Evolutionary conservation across 129 eudicot genomes (phyloP), one percentile per base, ranked within the genome.

Genomic region (Calendula officinalis): DNA sequence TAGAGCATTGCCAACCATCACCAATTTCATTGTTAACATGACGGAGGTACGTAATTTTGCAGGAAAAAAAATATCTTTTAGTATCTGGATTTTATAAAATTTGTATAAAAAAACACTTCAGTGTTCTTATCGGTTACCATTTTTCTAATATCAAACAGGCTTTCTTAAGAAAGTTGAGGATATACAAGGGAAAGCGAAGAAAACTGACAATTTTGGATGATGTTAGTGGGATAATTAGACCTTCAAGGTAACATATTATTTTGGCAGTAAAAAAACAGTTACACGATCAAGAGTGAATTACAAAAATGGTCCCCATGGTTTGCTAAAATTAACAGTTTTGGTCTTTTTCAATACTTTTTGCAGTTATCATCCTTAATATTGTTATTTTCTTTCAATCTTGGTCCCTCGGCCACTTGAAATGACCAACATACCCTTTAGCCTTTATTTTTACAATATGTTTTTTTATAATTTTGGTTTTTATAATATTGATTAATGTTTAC

Each of bases 1-100:
- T 76, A 81, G 98, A 82, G 98, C 98, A 35, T 72, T 92, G 83
- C 98, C 98, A 47, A 92, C 98, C 7, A 85, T 92, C 75, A 77
- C 96, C 65, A 92, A 92, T 76, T 92, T 88, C 70, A 70, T 92
- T 47, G 76, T 83, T 70, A 92, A 92, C 86, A 92, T 88, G 95
- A 68, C 95, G 13, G 98, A 92, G 98, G 98, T 88, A 79, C 27
- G 55, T 48, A 11, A 56, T 41, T 49, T 49, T 38, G 10, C 78
- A 34, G 42, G 14, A 57, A 38, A 69, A 69, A 41, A 38, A 45
- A 30, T 36, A 15, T 65, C 3, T 45, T 33, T 17, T 4, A 33
- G 32, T 15, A 58, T 53, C 41, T 69, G 44, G 56, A 66, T 38
- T 47, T 37, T 35, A 61, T 39, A 42, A 56, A 43, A 51, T 50